phyloP scores from a whole-genome alignment of 2,329 filamentous ascomycete species.

The Pseudogymnoascus sp. region DNA sequence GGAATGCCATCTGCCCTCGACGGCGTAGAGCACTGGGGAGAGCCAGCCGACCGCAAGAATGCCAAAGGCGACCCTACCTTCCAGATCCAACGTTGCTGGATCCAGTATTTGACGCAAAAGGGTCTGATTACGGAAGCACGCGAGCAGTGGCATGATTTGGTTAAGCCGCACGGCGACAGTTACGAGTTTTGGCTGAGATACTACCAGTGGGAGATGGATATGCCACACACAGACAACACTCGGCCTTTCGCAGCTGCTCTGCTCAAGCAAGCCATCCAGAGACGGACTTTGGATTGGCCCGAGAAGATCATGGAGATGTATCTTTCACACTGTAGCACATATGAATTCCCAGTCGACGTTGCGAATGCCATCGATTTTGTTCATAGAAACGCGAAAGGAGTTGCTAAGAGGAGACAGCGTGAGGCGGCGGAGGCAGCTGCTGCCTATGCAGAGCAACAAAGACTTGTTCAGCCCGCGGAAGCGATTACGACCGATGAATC shows the following conservation, averaged over 20 bases:
- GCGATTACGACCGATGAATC: constrained; percentile 28
- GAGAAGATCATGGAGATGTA: constrained; percentile 69
- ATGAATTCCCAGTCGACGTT: constrained; percentile 70
- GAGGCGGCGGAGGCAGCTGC: constrained; percentile 55
- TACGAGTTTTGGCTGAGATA: constrained; percentile 93
- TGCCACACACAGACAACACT: constrained; percentile 28
- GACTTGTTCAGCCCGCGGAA: constrained; percentile 25
- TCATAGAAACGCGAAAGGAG: constrained; percentile 56
- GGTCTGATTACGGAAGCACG: constrained; percentile 69
- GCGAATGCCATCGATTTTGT: constrained; percentile 66
- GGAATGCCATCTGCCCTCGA: constrained; percentile 80
- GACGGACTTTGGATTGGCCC: constrained; percentile 62
- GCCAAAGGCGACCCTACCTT: constrained; percentile 85
- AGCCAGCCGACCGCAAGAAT: constrained; percentile 44
- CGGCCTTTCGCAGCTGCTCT: constrained; percentile 64
- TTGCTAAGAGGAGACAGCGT: constrained; percentile 54
- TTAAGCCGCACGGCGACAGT: constrained; percentile 60
- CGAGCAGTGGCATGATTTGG: constrained; percentile 64
- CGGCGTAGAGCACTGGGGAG: constrained; percentile 69
- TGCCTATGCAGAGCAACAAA: constrained; percentile 35
- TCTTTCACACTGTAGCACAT: constrained; percentile 76
- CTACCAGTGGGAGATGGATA: constrained; percentile 78
- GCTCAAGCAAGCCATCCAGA: constrained; percentile 59
- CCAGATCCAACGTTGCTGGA: constrained; percentile 81
- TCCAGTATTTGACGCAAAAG: constrained; percentile 83